Percentiles rank a stretch among this genome's conserved stretches.
These are phyloP conservation scores for Eutypella sp. DNA, from an alignment of 2,329 filamentous ascomycete species.

Conservation along the genomic window DNA sequence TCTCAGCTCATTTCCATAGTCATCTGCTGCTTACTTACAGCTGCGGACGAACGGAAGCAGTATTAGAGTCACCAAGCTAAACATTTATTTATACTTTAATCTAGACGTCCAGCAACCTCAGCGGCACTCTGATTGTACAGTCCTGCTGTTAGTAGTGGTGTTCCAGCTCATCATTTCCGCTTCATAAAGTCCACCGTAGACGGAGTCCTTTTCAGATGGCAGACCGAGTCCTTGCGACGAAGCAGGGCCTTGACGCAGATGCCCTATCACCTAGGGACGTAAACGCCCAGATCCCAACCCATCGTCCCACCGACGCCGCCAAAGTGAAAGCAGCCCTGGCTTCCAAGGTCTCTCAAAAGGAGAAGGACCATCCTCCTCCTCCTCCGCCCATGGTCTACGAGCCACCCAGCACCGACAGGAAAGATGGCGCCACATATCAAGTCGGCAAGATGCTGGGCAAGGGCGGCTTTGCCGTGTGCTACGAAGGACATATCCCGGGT, in stretches of 20 bases:
- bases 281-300: conserved; percentile 51
- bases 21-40: too few species aligned
- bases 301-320: conserved; percentile 30
- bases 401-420: conserved; percentile 63
- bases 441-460: conserved; percentile 72
- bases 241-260: conserved; percentile 53
- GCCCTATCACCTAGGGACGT: conserved; percentile 61
- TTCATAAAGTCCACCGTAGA: conserved; percentile 6
- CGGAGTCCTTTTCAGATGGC: conserved; percentile 33
- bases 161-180: conserved; percentile 1
- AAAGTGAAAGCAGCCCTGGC: conserved; percentile 45
- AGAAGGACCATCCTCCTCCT: conserved; percentile 62
- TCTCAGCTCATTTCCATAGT: too few species aligned
- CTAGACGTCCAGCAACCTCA: too few species aligned
- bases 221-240: conserved; percentile 41
- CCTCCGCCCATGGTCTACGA: conserved; percentile 57
- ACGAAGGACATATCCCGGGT: conserved; percentile 63
- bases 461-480: conserved; percentile 79
- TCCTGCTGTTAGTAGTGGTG: conserved; percentile 5
- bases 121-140: too few species aligned
- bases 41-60: too few species aligned
- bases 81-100: not conserved
- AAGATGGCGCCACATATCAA: conserved; percentile 66
- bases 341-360: conserved; percentile 36
- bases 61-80: not conserved